phyloP scores from a whole-genome alignment of 164 flowering plant species.

The Macadamia integrifolia region DNA sequence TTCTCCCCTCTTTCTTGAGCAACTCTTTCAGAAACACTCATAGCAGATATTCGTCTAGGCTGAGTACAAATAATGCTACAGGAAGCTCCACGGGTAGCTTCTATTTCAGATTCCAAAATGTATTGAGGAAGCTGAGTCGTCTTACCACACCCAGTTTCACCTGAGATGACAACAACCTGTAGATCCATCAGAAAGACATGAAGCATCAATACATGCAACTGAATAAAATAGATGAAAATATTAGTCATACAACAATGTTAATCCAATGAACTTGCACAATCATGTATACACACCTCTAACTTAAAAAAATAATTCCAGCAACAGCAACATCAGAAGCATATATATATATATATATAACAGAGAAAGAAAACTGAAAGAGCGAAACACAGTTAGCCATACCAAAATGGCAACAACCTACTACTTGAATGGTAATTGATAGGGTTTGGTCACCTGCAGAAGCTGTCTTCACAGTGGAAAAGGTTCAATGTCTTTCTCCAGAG shows the following conservation, averaged over 20 bases:
- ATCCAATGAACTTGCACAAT: too few relatives aligned
- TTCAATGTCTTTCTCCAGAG: too few relatives aligned
- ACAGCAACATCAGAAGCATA: too few relatives aligned
- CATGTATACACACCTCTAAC: too few relatives aligned
- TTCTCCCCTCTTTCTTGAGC: slow-evolving; percentile 91
- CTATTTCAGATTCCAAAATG: slow-evolving; percentile 86
- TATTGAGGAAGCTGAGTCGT: slow-evolving; percentile 97
- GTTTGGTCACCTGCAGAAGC: too few relatives aligned
- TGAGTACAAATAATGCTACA: slow-evolving; percentile 97
- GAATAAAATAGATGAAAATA: not conserved
- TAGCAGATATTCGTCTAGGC: slow-evolving; percentile 94
- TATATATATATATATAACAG: too few relatives aligned
- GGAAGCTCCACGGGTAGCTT: slow-evolving; percentile 56
- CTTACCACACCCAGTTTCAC: slow-evolving; percentile 99
- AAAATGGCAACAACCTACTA: too few relatives aligned
- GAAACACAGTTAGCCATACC: too few relatives aligned
- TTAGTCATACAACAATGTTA: not conserved
- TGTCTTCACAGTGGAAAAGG: too few relatives aligned
- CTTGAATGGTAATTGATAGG: too few relatives aligned
- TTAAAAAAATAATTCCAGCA: too few relatives aligned
- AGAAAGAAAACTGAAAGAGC: too few relatives aligned
- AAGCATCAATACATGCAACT: not conserved
- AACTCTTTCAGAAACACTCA: slow-evolving; percentile 96
- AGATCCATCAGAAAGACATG: slow-evolving; percentile 18
- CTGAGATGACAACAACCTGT: slow-evolving; percentile 88